These are phyloP conservation scores for Annulohypoxylon stygium DNA, from an alignment of 495 filamentous ascomycete species.

Conservation along the genomic window DNA sequence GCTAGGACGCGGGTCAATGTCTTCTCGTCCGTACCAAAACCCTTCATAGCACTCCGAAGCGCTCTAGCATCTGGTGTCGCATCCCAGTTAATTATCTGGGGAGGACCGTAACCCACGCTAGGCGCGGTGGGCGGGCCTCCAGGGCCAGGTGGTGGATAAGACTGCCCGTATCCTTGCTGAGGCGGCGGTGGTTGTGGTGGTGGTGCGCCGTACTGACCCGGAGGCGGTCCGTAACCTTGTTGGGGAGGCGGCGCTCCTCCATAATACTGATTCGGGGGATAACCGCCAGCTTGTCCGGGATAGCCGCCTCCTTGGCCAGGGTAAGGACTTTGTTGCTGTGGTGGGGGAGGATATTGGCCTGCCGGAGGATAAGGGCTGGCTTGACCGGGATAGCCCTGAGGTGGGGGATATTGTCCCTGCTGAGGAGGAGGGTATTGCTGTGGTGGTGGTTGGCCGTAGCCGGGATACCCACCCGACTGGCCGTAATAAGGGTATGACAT, in stretches of 20 bases:
- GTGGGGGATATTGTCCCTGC: slow-evolving; percentile 4
- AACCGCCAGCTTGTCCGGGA: slow-evolving; percentile 40
- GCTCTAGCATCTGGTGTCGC: slow-evolving; percentile 73
- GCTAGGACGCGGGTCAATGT: slow-evolving; percentile 75
- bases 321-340: slow-evolving; percentile 37
- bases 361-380: slow-evolving; percentile 50
- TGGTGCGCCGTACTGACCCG: slow-evolving; percentile 59
- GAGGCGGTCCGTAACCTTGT: slow-evolving; percentile 55
- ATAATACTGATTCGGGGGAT: slow-evolving; percentile 50
- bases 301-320: slow-evolving; percentile 36
- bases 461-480: slow-evolving; percentile 23
- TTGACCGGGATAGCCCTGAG: slow-evolving; percentile 39
- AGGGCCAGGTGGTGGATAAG: slow-evolving; percentile 36
- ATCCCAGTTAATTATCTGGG: slow-evolving; percentile 73
- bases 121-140: slow-evolving; percentile 65
- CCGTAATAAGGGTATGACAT: slow-evolving; percentile 44
- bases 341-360: slow-evolving; percentile 40
- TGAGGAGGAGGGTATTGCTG: slow-evolving; percentile 6
- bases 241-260: slow-evolving; percentile 48
- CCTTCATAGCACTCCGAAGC: slow-evolving; percentile 88
- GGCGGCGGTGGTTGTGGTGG: slow-evolving; percentile 47
- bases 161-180: slow-evolving; percentile 39
- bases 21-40: slow-evolving; percentile 88
- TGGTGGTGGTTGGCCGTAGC: slow-evolving; percentile 1
- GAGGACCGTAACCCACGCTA: slow-evolving; percentile 72